Evolutionary conservation across 2,329 filamentous ascomycete species (phyloP).

Genomic region (Pseudogymnoascus sp.): DNA sequence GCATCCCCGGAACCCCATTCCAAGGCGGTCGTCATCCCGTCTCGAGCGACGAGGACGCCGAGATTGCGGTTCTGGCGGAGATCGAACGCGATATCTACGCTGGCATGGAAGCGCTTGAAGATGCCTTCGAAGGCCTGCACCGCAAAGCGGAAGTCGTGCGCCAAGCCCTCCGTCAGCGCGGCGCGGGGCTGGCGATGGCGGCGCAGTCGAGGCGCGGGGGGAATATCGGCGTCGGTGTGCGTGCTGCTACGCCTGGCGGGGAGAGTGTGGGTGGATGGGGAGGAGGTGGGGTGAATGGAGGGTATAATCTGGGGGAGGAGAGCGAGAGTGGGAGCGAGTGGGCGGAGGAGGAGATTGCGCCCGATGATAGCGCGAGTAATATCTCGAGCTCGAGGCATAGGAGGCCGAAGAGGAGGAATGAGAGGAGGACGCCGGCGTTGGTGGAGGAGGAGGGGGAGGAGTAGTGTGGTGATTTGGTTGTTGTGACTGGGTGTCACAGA

Average conservation of each 20-base stretch:
- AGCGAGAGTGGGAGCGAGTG: constrained; percentile 28
- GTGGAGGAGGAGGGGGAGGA: constrained; percentile 61
- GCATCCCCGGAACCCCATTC: constrained; percentile 30
- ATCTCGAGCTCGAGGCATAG: constrained; percentile 63
- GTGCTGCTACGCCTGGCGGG: constrained; percentile 34
- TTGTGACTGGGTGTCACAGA: too few species aligned
- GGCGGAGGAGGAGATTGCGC: constrained; percentile 54
- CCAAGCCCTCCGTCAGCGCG: constrained; percentile 69
- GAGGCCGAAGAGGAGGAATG: constrained; percentile 57
- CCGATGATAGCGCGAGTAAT: constrained; percentile 75
- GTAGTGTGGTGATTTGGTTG: neutral
- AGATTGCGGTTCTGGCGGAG: constrained; percentile 82
- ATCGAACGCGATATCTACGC: constrained; percentile 88
- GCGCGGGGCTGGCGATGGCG: constrained; percentile 55
- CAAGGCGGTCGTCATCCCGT: constrained; percentile 48
- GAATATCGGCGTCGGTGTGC: constrained; percentile 25
- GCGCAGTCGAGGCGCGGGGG: constrained; percentile 22
- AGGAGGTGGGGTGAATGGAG: constrained; percentile 19
- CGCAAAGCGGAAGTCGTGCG: constrained; percentile 74
- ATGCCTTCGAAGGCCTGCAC: constrained; percentile 89
- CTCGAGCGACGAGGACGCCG: constrained; percentile 86
- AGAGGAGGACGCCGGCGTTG: constrained; percentile 62
- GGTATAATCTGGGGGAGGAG: constrained; percentile 24
- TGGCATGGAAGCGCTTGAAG: constrained; percentile 89
- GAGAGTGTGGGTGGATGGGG: constrained; percentile 17